Percentiles rank a stretch among this genome's conserved stretches.
Evolutionary conservation across 2,329 filamentous ascomycete species (phyloP).

Genomic region (Colletotrichum agaves): DNA sequence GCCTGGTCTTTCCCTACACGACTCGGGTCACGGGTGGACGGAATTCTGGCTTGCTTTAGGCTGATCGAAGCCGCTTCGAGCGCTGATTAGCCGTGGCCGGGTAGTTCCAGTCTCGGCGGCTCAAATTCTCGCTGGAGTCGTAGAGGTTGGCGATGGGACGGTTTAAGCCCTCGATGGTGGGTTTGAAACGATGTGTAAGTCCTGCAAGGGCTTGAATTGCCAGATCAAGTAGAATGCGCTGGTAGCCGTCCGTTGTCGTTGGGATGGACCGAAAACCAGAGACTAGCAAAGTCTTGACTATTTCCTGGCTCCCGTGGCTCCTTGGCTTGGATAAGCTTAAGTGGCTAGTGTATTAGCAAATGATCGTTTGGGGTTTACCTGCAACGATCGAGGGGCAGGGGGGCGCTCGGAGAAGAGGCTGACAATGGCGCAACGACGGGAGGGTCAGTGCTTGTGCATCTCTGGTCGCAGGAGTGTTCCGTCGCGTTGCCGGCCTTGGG

Average conservation of each 20-base stretch:
- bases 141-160: constrained; percentile 17
- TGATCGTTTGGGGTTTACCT: constrained; percentile 6
- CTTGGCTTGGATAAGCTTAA: constrained; percentile 30
- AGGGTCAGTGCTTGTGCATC: constrained; percentile 6
- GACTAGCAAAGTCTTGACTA: neutral
- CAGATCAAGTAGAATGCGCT: constrained; percentile 12
- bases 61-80: neutral
- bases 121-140: neutral
- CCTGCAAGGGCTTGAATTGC: constrained; percentile 32
- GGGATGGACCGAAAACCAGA: constrained; percentile 4
- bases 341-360: constrained; percentile 26
- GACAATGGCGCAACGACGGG: neutral
- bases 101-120: neutral
- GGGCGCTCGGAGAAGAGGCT: constrained; percentile 1
- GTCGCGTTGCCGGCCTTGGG: neutral
- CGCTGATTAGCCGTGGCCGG: neutral
- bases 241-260: constrained; percentile 27
- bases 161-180: constrained; percentile 8
- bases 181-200: constrained; percentile 29
- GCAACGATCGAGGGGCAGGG: neutral
- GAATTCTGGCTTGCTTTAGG: constrained; percentile 19
- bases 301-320: neutral
- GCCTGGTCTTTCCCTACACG: constrained; percentile 16
- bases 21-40: constrained; percentile 26
- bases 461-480: neutral